Evolutionary conservation across 495 filamentous ascomycete genomes (phyloP), one percentile per base, ranked within the genome.

Genomic region (Cairneyella variabilis): DNA sequence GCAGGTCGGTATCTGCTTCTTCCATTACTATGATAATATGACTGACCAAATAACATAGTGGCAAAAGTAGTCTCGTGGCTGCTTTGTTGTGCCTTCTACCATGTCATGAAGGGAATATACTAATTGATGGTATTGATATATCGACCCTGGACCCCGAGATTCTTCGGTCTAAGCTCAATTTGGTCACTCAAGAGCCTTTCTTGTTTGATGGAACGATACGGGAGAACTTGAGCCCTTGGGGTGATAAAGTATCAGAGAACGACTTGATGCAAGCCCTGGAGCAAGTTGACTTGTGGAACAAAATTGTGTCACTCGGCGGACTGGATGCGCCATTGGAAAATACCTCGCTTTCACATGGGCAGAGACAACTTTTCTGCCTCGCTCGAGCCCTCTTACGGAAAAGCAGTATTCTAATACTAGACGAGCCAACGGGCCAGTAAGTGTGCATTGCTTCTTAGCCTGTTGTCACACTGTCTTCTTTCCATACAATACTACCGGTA

Each of bases 291-390:
- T 56, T 78, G 22, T 72, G 70, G 55, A 54, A 69, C 11, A 64
- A 66, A 18, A 64, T 82, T 44, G 22, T 62, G 44, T 69, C 68
- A 40, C 69, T 71, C 36, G 76, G 75, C 0, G 70, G 65, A 3
- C 60, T 82, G 1, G 72, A 74, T 61, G 67, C 69, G 8, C 64
- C 74, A 12, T 64, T 80, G 11, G 75, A 74, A 11, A 69, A 66
- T 28, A 57, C 71, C 48, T 64, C 67, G 56, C 65, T 78, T 7
- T 78, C 74, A 1, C 76, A 77, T 38, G 78, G 78, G 4, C 77
- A 82, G 52, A 67, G 69, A 28, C 78, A 82, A 58, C 67, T 82
- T 16, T 72, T 80, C 59, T 79, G 76, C 61, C 64, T 82, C 22
- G 77, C 77, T 2, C 64, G 76, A 14, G 76, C 75, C 0, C 59